These are phyloP conservation scores for Solanum piurae DNA, from an alignment of 257 asterid species.

Conservation along the genomic window DNA sequence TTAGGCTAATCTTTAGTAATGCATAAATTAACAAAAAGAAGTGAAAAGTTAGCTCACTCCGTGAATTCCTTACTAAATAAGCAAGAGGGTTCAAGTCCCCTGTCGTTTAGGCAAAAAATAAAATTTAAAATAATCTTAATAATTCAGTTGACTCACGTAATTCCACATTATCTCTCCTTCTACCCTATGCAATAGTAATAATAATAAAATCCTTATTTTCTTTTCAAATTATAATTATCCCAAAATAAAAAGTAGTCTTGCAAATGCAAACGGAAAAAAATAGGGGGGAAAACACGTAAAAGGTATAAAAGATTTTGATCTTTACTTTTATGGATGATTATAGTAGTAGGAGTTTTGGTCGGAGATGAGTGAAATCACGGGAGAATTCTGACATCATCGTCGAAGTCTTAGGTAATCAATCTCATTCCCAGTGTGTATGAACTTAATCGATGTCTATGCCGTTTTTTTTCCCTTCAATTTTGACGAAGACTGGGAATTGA, in stretches of 20 bases:
- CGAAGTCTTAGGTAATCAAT: background rate
- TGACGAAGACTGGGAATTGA: background rate
- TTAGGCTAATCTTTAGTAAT: too few species aligned
- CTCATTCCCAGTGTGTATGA: background rate
- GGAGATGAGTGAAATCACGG: background rate
- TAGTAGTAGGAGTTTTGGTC: background rate
- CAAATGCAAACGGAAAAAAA: background rate
- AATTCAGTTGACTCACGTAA: too few species aligned
- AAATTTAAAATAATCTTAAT: too few species aligned
- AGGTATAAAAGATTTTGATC: background rate
- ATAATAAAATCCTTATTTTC: too few species aligned
- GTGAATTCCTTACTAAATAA: too few species aligned
- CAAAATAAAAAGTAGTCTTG: background rate
- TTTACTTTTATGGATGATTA: background rate
- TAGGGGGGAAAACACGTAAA: background rate
- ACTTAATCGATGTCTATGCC: background rate
- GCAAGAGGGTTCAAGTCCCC: background rate
- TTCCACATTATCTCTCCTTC: background rate
- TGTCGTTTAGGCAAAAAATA: too few species aligned
- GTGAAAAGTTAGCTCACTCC: too few species aligned
- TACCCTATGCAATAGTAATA: too few species aligned
- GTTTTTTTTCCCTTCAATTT: background rate
- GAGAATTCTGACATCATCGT: background rate
- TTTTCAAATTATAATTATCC: too few species aligned
- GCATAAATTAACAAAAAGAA: too few species aligned